Conservation (phyloP, 805 yeast species). For the Zygotorulaspora chibaensis region DNA sequence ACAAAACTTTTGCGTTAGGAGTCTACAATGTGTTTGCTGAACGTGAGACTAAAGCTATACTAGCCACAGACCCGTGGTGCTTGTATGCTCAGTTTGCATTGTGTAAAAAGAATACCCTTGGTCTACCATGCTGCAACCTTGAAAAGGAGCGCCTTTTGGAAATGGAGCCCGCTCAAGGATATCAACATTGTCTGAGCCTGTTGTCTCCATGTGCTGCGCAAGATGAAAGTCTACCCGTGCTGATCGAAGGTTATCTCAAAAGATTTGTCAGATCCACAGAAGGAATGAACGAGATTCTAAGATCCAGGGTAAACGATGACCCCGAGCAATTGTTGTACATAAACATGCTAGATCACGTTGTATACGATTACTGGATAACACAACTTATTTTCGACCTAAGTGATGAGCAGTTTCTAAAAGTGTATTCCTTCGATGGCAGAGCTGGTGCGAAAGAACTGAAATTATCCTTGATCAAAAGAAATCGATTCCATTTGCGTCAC, state of each 20-base stretch:
- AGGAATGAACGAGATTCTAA: slow-evolving; percentile 37
- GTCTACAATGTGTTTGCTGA: slow-evolving; percentile 45
- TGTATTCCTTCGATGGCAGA: slow-evolving; percentile 21
- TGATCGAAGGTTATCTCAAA: slow-evolving; percentile 45
- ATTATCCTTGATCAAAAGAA: slow-evolving; percentile 28
- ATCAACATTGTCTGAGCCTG: slow-evolving; percentile 38
- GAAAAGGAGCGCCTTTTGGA: slow-evolving; percentile 1
- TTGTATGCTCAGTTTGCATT: slow-evolving; percentile 44
- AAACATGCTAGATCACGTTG: slow-evolving; percentile 42
- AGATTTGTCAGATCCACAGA: slow-evolving; percentile 38
- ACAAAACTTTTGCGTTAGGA: slow-evolving; percentile 46
- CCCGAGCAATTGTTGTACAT: slow-evolving; percentile 37
- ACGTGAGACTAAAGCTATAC: slow-evolving; percentile 22
- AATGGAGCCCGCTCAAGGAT: slow-evolving; percentile 3
- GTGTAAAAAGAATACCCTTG: slow-evolving; percentile 41
- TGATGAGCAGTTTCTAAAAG: slow-evolving; percentile 17
- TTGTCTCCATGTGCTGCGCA: slow-evolving; percentile 49
- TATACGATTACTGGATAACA: slow-evolving; percentile 50
- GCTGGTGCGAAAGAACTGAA: slow-evolving; percentile 15
- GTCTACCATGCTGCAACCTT: slow-evolving; percentile 36
- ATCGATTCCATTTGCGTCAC: slow-evolving; percentile 38
- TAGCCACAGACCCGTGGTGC: slow-evolving; percentile 60
- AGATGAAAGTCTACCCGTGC: slow-evolving; percentile 49
- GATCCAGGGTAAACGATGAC: slow-evolving; percentile 30
- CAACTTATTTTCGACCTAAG: slow-evolving; percentile 28